Evolutionary conservation across 2,329 filamentous ascomycete species (phyloP).

Genomic region (Cordyceps militaris): DNA sequence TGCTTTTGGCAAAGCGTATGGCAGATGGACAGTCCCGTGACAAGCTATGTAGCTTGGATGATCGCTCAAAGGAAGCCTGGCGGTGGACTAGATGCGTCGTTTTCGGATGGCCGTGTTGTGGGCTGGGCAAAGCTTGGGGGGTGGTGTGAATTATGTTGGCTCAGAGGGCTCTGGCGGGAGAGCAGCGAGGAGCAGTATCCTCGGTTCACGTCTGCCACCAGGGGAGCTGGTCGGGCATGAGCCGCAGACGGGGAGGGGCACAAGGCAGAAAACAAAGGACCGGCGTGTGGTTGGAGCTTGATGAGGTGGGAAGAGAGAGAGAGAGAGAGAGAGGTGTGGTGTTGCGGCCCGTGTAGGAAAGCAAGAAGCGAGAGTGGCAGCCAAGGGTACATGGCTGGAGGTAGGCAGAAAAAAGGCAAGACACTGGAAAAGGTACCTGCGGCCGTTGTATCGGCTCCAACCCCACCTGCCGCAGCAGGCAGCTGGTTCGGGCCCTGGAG

Average conservation of each 20-base stretch:
- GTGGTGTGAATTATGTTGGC: background rate
- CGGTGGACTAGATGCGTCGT: constrained; percentile 3
- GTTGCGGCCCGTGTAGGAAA: constrained; percentile 3
- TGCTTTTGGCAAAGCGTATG: background rate
- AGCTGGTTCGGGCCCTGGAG: background rate
- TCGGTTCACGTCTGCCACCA: background rate
- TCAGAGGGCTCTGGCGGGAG: background rate
- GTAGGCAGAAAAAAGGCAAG: background rate
- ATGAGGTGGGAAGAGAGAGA: background rate
- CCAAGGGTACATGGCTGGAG: background rate
- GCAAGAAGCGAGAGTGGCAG: constrained; percentile 1
- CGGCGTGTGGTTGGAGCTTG: background rate
- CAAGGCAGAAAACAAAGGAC: background rate
- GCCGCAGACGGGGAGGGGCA: background rate
- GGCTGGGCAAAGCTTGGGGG: background rate
- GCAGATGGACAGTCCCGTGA: background rate
- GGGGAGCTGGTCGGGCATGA: background rate
- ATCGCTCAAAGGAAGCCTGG: background rate
- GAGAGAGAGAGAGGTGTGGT: background rate
- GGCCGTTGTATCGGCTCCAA: background rate
- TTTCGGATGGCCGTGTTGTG: background rate
- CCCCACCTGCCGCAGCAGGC: constrained; percentile 1
- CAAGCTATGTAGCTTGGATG: background rate
- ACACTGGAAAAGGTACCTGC: constrained; percentile 3
- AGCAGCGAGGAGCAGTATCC: background rate